These are phyloP conservation scores for Hypoxylon fragiforme DNA, from an alignment of 495 filamentous ascomycete genomes.

Conservation along the genomic window DNA sequence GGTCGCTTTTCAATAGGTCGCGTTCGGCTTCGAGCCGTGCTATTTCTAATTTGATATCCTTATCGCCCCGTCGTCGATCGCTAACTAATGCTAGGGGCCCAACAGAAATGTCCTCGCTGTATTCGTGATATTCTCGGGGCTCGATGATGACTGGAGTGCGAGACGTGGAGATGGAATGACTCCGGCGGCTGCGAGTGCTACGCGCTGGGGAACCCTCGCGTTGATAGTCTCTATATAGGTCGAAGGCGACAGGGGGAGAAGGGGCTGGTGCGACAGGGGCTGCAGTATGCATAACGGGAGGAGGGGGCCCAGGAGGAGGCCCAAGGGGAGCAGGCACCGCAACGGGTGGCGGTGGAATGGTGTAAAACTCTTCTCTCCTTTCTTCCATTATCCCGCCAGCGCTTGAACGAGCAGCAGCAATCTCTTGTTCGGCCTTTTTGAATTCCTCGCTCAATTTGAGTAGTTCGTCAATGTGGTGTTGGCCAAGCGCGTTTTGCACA, in stretches of 20 bases:
- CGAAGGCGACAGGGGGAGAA: conserved; percentile 39
- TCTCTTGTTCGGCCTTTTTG: conserved; percentile 53
- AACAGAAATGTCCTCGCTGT: conserved; percentile 53
- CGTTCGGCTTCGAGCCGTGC: conserved; percentile 53
- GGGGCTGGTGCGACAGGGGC: conserved; percentile 44
- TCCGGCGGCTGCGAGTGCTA: conserved; percentile 33
- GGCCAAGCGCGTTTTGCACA: conserved; percentile 78
- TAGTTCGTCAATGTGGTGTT: conserved; percentile 86
- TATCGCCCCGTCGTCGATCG: conserved; percentile 48
- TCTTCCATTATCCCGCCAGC: conserved; percentile 45
- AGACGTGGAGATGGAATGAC: conserved; percentile 33
- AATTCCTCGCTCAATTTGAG: conserved; percentile 79
- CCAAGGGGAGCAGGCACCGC: no score
- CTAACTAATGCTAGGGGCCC: conserved; percentile 59
- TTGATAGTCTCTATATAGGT: conserved; percentile 47
- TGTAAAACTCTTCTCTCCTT: conserved; percentile 37
- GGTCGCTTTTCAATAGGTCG: conserved; percentile 35
- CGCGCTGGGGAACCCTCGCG: conserved; percentile 47
- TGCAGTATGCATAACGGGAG: conserved; percentile 45
- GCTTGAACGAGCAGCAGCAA: conserved; percentile 41
- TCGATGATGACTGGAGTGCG: conserved; percentile 40
- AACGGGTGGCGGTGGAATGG: conserved; percentile 36
- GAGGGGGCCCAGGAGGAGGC: no score
- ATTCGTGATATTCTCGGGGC: conserved; percentile 46
- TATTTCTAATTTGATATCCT: conserved; percentile 63